Evolutionary conservation across 495 filamentous ascomycete species (phyloP).

Genomic region (Hypomontagnella monticulosa): DNA sequence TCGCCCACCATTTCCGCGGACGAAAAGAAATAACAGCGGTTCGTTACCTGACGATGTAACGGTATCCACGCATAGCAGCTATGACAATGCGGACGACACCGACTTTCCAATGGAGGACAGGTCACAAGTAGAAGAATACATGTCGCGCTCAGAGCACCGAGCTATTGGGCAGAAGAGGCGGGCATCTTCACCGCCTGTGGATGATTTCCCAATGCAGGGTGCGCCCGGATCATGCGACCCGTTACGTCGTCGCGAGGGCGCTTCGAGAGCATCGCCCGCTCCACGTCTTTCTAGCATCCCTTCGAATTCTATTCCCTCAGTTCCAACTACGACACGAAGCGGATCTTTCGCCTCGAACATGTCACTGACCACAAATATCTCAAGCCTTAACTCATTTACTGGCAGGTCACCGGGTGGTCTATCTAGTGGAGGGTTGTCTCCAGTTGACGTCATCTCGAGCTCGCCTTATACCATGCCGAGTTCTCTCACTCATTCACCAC

Average conservation of each 20-base stretch:
- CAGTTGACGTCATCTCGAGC: slow-evolving; percentile 57
- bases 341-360: slow-evolving; percentile 78
- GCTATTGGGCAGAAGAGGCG: slow-evolving; percentile 73
- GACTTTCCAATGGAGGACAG: slow-evolving; percentile 76
- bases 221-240: slow-evolving; percentile 69
- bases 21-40: slow-evolving; percentile 62
- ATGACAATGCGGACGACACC: slow-evolving; percentile 67
- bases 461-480: slow-evolving; percentile 69
- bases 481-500: slow-evolving; percentile 70
- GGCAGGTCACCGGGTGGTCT: slow-evolving; percentile 77
- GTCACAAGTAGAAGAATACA: slow-evolving; percentile 64
- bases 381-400: slow-evolving; percentile 75
- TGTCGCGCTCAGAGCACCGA: slow-evolving; percentile 50
- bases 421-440: slow-evolving; percentile 69
- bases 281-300: slow-evolving; percentile 67
- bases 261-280: slow-evolving; percentile 66
- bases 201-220: slow-evolving; percentile 69
- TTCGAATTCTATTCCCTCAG: slow-evolving; percentile 75
- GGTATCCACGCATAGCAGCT: slow-evolving; percentile 53
- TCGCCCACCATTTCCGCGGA: slow-evolving; percentile 68
- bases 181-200: slow-evolving; percentile 81
- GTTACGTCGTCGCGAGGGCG: slow-evolving; percentile 71
- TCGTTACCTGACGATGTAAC: slow-evolving; percentile 51
- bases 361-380: slow-evolving; percentile 74
- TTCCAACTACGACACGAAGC: slow-evolving; percentile 75